Percentiles rank a stretch among this genome's conserved stretches.
Evolutionary conservation across 495 filamentous ascomycete species (phyloP).

Genomic region (Penicillium longicatenatum): DNA sequence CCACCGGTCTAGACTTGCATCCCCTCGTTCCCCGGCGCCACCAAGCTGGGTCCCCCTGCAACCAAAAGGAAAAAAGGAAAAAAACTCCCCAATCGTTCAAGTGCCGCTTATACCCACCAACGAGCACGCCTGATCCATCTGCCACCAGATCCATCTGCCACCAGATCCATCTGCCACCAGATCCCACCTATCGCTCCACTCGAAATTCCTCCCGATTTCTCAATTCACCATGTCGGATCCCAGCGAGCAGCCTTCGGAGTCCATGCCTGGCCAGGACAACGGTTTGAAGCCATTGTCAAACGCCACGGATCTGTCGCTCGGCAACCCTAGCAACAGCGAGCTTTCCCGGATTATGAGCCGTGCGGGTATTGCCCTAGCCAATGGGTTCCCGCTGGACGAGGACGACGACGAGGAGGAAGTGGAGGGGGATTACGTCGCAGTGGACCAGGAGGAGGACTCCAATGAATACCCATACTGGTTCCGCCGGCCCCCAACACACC

Average conservation of each 20-base stretch:
- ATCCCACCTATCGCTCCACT: constrained; percentile 2
- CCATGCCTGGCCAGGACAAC: constrained; percentile 26
- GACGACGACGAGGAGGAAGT: constrained; percentile 43
- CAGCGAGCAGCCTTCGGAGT: constrained; percentile 32
- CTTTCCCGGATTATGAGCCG: constrained; percentile 37
- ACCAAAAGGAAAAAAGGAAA: constrained; percentile 3
- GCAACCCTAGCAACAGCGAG: constrained; percentile 34
- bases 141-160: not conserved
- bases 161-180: not conserved
- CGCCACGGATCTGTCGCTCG: constrained; percentile 33
- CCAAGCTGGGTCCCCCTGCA: constrained; percentile 20
- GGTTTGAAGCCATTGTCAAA: constrained; percentile 40
- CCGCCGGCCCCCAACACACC: constrained; percentile 42
- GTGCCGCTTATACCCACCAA: constrained; percentile 4
- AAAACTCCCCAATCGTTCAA: constrained; percentile 4
- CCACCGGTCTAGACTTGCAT: constrained; percentile 31
- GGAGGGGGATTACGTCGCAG: constrained; percentile 47
- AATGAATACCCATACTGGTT: constrained; percentile 49
- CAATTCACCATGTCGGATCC: constrained; percentile 29
- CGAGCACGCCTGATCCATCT: not conserved
- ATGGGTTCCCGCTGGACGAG: constrained; percentile 42
- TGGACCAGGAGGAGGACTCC: constrained; percentile 43
- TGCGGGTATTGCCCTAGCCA: constrained; percentile 33
- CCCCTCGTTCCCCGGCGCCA: constrained; percentile 25
- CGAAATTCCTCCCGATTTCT: constrained; percentile 3